Conservation (phyloP, 495 filamentous ascomycete genomes). For the Penicillium lividum region DNA sequence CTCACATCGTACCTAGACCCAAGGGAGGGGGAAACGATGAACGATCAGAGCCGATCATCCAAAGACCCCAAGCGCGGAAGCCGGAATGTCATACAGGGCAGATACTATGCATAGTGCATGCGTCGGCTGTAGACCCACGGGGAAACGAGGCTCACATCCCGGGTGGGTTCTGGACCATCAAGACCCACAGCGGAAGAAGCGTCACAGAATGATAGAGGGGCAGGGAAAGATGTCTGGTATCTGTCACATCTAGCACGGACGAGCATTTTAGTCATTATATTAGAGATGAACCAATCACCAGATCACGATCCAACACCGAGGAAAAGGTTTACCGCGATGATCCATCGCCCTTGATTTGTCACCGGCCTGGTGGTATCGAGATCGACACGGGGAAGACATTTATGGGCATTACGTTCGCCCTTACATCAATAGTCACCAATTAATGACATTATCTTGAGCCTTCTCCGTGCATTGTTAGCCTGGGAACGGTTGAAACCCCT, state of each 20-base stretch:
- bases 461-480: slow-evolving; percentile 17
- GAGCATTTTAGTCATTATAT: slow-evolving; percentile 13
- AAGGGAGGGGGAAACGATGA: slow-evolving; percentile 25
- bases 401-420: slow-evolving; percentile 32
- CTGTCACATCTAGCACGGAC: slow-evolving; percentile 45
- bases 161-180: slow-evolving; percentile 16
- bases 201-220: slow-evolving; percentile 8
- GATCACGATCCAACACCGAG: slow-evolving; percentile 25
- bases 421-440: slow-evolving; percentile 44
- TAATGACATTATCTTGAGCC: slow-evolving; percentile 13
- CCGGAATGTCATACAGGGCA: slow-evolving; percentile 41
- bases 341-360: slow-evolving; percentile 44
- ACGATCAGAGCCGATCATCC: slow-evolving; percentile 30
- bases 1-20: slow-evolving; percentile 15
- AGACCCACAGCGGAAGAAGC: slow-evolving; percentile 15
- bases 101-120: slow-evolving; percentile 28
- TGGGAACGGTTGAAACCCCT: not conserved
- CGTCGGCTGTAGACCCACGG: slow-evolving; percentile 25
- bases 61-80: slow-evolving; percentile 26
- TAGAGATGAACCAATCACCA: slow-evolving; percentile 38
- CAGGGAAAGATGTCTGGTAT: slow-evolving; percentile 21
- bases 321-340: slow-evolving; percentile 21
- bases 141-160: slow-evolving; percentile 27
- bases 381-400: slow-evolving; percentile 39
- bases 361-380: slow-evolving; percentile 33